Evolutionary conservation across 169 alveolate genomes (phyloP), one percentile per base, ranked within the genome.

Genomic region (Eimeria maxima): DNA sequence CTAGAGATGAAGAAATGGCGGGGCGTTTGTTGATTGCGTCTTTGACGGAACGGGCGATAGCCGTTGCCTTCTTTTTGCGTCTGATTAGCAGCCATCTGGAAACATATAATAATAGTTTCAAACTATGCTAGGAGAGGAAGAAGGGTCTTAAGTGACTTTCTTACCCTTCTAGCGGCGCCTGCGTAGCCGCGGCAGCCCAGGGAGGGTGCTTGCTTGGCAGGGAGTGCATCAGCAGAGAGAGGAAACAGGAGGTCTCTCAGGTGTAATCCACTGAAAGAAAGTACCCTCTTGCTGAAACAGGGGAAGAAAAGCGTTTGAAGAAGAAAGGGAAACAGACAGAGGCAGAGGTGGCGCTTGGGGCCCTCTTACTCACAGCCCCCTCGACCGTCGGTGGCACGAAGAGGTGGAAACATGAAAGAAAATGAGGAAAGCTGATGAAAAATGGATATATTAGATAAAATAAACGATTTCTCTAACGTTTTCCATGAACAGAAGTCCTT

Each of bases 291-390:
- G 33, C 22, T 33, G 87, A 45, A 76, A 45, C 63, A 33, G n/a
- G 44, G 29, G 63, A 20, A 42, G 20, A 14, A 1, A 76, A 76
- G 13, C 63, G 16, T 38, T 3, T 42, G 60, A 20, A 20, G 55
- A 42, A 45, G 87, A 27, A 33, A 4, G 60, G 27, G 87, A 76
- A 76, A 45, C 65, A 45, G 87, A 76, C 65, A 76, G 87, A 76
- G 53, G 87, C 60, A 76, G 87, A 76, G 60, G 87, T 47, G 60
- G 60, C 53, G 16, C 60, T 42, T 42, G 87, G 87, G 87, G 87
- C 87, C 63, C 87, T 42, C 38, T 47, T 42, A 42, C 57, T 33
- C 63, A 76, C 57, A 76, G 87, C 87, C 87, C 87, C 87, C 65
- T 76, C 87, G 38, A 42, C 53, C 33, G 87, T 45, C 87, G 65